A percentile compares a stretch with the other conserved stretches of the same genome.
These are phyloP conservation scores for Knufia fluminis DNA, from an alignment of 2,329 filamentous ascomycete genomes.

Conservation along the genomic window DNA sequence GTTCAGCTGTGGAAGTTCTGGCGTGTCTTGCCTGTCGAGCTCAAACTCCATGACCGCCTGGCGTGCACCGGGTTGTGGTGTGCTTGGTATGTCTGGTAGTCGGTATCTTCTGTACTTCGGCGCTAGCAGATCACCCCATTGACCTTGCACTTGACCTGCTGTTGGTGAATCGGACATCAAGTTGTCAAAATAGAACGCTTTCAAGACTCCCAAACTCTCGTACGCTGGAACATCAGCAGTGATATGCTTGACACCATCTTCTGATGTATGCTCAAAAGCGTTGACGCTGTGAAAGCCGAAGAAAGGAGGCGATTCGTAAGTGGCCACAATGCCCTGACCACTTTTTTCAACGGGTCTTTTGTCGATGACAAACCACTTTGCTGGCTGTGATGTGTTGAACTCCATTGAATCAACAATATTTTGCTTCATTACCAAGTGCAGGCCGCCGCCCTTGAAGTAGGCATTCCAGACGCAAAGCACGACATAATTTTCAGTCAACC, in stretches of 20 bases:
- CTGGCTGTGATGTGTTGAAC: conserved; percentile 49
- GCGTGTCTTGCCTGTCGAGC: conserved; percentile 19
- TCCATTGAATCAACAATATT: conserved; percentile 62
- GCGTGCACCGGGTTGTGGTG: conserved; percentile 9
- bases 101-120: conserved; percentile 30
- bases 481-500: conserved; percentile 61
- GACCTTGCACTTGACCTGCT: conserved; percentile 29
- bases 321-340: conserved; percentile 57
- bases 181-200: conserved; percentile 61
- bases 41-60: conserved; percentile 22
- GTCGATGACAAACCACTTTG: conserved; percentile 68
- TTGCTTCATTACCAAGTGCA: conserved; percentile 53
- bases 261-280: conserved; percentile 54
- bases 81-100: conserved; percentile 27
- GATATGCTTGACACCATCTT: conserved; percentile 43
- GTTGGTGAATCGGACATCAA: conserved; percentile 48
- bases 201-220: conserved; percentile 55
- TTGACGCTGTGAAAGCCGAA: conserved; percentile 79
- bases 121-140: conserved; percentile 35
- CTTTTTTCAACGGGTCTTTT: conserved; percentile 35
- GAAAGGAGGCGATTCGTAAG: conserved; percentile 57
- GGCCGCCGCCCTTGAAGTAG: conserved; percentile 49
- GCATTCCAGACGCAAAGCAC: conserved; percentile 64
- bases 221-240: conserved; percentile 59
- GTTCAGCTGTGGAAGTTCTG: conserved; percentile 46